Conservation (phyloP, 306 rosid species). For the Trifolium subterraneum region DNA sequence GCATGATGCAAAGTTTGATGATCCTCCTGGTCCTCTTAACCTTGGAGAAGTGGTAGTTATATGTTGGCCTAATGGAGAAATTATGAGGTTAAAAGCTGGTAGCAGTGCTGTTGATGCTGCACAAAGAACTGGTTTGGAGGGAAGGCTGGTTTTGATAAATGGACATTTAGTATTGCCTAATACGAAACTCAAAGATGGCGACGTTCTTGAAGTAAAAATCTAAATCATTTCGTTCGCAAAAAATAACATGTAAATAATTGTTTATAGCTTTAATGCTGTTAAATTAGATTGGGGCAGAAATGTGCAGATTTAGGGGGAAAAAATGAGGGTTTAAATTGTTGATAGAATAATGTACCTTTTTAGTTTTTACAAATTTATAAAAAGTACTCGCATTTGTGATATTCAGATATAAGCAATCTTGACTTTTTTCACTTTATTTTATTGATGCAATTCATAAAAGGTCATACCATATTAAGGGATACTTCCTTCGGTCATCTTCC, state of each 20-base stretch:
- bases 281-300: constrained; percentile 31
- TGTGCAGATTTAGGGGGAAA: background rate
- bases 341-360: background rate
- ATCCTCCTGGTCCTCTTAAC: constrained; percentile 45
- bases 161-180: constrained; percentile 78
- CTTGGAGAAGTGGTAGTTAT: constrained; percentile 88
- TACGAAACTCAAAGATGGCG: constrained; percentile 91
- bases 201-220: constrained; percentile 85
- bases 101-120: constrained; percentile 99
- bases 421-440: background rate
- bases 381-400: too few species aligned
- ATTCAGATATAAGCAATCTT: background rate
- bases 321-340: background rate
- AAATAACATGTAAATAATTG: constrained; percentile 49
- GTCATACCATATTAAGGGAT: too few species aligned
- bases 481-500: too few species aligned
- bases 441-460: too few species aligned
- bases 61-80: constrained; percentile 88
- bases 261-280: constrained; percentile 17
- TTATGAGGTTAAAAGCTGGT: constrained; percentile 80
- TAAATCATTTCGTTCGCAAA: constrained; percentile 40
- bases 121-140: constrained; percentile 83
- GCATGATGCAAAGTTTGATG: constrained; percentile 38
- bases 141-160: constrained; percentile 81
- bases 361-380: background rate